Base-by-base conservation (phyloP, 495 filamentous ascomycete species). In the Cetradonia linearis region DNA sequence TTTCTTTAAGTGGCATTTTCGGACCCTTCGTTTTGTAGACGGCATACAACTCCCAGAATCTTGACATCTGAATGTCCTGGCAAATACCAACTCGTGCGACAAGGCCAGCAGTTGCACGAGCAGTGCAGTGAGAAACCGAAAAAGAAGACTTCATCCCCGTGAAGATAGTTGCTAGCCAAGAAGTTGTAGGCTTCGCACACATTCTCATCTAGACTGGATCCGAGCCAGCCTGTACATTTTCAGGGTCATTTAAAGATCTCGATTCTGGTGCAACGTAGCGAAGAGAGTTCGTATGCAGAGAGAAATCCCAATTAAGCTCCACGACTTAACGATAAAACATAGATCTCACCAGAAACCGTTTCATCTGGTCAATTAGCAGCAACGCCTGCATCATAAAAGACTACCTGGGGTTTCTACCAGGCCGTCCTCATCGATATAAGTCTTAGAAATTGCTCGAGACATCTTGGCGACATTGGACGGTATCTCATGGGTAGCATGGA, bases 81-180 rank as follows among this genome's bases (percentile, higher is more conserved):
- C 47, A 55, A 25, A 61, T 55, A 2, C 81, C 81, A 57, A 81
- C 67, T 37, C 76, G 65, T 1, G 68, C 73, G 13, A 83, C 74
- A 1, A 84, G 61, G 0, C 78, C 81, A 18, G 78, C 79, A 25
- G 81, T 72, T 13, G 75, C 72, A 2, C 81, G 73, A 2, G 76
- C 81, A 1, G 81, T 82, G 61, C 74, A 84, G 70, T 2, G 79
- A 82, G 69, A 83, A 84, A 1, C 81, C 81, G 55, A 83, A 75
- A 57, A 80, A 76, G 68, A 75, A 78, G 30, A 84, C 77, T 60
- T 83, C 71, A 66, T 84, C 81, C 13, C 78, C 79, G 1, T 68
- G 66, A 23, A 67, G 63, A 58, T 78, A 82, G 62, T 84, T 82
- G 38, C 73, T 68, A 1, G 72, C 71, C 11, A 81, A 62, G 62